phyloP scores from a whole-genome alignment of 495 filamentous ascomycete genomes.

The Tuber indicum region DNA sequence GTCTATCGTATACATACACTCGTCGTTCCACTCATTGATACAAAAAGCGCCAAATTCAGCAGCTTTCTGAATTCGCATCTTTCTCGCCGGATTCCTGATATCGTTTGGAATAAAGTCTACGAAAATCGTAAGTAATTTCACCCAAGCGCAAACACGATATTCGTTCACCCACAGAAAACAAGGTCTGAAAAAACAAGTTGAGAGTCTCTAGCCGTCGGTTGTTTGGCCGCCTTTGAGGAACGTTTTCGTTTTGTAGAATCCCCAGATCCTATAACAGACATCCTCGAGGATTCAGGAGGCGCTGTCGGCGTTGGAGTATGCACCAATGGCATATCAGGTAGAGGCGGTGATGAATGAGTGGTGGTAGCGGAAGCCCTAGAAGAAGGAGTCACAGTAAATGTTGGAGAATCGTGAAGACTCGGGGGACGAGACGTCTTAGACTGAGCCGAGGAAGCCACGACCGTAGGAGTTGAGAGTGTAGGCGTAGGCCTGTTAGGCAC shows the following conservation, averaged over 20 bases:
- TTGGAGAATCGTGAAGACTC: neutral
- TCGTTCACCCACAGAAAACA: slow-evolving; percentile 25
- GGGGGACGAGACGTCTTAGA: neutral
- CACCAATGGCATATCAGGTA: neutral
- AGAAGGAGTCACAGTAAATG: neutral
- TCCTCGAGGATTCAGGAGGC: slow-evolving; percentile 29
- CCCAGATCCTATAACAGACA: slow-evolving; percentile 1
- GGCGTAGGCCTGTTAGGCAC: slow-evolving; percentile 5
- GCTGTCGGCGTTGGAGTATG: neutral
- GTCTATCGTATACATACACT: slow-evolving; percentile 21
- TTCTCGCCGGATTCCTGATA: slow-evolving; percentile 59
- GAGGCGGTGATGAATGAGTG: neutral
- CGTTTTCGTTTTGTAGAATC: slow-evolving; percentile 23
- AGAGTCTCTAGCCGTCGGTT: neutral
- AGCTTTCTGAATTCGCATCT: slow-evolving; percentile 64
- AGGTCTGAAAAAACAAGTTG: slow-evolving; percentile 20
- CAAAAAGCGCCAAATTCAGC: slow-evolving; percentile 69
- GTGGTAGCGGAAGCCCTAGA: neutral
- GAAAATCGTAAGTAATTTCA: neutral
- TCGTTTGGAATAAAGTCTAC: slow-evolving; percentile 74
- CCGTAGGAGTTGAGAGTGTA: neutral
- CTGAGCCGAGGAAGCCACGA: neutral
- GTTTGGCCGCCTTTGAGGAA: slow-evolving; percentile 1
- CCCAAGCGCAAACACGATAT: neutral
- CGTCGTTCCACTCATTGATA: slow-evolving; percentile 53